phyloP scores from a whole-genome alignment of 2,329 filamentous ascomycete genomes.

The Trichophyton schoenleinii region DNA sequence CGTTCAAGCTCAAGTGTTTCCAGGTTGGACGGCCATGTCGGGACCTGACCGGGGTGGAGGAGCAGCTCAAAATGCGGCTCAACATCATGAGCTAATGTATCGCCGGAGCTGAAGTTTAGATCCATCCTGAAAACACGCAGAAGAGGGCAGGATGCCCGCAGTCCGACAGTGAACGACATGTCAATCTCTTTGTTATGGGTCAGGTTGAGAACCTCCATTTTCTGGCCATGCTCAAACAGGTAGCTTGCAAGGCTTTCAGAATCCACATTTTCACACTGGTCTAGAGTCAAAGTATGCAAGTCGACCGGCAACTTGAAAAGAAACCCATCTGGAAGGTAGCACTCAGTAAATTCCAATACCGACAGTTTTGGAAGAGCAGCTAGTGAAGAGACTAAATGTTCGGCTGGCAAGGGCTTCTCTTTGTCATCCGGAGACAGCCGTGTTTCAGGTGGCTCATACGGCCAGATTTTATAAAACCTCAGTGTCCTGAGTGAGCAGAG shows the following conservation, averaged over 20 bases:
- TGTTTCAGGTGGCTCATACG: slow-evolving; percentile 9
- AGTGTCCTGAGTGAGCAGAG: slow-evolving; percentile 37
- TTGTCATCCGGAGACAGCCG: slow-evolving; percentile 4
- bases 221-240: slow-evolving; percentile 52
- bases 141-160: slow-evolving; percentile 56
- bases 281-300: slow-evolving; percentile 57
- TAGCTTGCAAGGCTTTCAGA: slow-evolving; percentile 55
- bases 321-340: slow-evolving; percentile 53
- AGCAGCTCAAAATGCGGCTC: slow-evolving; percentile 62
- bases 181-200: slow-evolving; percentile 70
- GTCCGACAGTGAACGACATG: slow-evolving; percentile 56
- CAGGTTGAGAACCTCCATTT: slow-evolving; percentile 56
- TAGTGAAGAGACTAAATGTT: slow-evolving; percentile 33
- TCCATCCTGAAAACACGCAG: slow-evolving; percentile 64
- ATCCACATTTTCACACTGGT: slow-evolving; percentile 65
- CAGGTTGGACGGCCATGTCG: slow-evolving; percentile 65
- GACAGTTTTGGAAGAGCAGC: slow-evolving; percentile 51
- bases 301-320: slow-evolving; percentile 55
- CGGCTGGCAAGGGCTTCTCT: slow-evolving; percentile 12
- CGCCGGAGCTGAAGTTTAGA: slow-evolving; percentile 43
- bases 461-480: slow-evolving; percentile 25
- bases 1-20: slow-evolving; percentile 62
- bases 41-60: slow-evolving; percentile 46
- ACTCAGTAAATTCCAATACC: slow-evolving; percentile 62
- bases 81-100: slow-evolving; percentile 47